Evolutionary conservation across 495 filamentous ascomycete genomes (phyloP).

Genomic region (Neurospora hispaniola): DNA sequence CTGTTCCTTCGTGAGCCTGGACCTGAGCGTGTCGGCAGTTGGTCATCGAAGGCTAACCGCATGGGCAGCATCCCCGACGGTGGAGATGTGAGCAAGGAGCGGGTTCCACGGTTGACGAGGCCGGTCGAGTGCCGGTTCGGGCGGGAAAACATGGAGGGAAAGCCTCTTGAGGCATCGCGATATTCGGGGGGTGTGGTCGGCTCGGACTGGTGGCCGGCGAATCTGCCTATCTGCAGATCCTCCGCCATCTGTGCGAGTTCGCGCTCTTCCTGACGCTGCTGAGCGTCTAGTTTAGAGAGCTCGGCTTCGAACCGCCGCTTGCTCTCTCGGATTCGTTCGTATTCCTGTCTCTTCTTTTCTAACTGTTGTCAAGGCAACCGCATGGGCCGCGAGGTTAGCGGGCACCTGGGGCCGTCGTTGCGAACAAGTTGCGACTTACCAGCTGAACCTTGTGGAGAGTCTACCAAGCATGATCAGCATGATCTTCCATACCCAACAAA

Average conservation of each 20-base stretch:
- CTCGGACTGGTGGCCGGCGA: conserved; percentile 69
- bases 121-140: conserved; percentile 76
- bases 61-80: conserved; percentile 42
- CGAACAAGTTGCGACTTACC: conserved; percentile 29
- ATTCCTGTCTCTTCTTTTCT: conserved; percentile 83
- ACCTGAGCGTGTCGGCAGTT: conserved; percentile 67
- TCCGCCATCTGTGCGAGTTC: conserved; percentile 75
- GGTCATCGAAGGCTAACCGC: conserved; percentile 43
- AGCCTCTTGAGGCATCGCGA: conserved; percentile 53
- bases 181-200: conserved; percentile 96
- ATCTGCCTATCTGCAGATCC: conserved; percentile 43
- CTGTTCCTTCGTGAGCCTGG: conserved; percentile 78
- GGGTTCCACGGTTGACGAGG: conserved; percentile 59
- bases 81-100: conserved; percentile 56
- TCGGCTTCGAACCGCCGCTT: conserved; percentile 77
- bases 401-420: neutral
- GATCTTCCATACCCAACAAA: neutral
- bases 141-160: conserved; percentile 62
- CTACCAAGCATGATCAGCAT: conserved; percentile 19
- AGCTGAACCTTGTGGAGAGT: conserved; percentile 50
- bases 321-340: conserved; percentile 77
- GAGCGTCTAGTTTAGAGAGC: conserved; percentile 74
- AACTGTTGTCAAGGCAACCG: conserved; percentile 43
- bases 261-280: conserved; percentile 66
- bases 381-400: conserved; percentile 8